These are phyloP conservation scores for Carex sylvatica DNA, from an alignment of 202 grass and related monocot genomes.

Conservation along the genomic window DNA sequence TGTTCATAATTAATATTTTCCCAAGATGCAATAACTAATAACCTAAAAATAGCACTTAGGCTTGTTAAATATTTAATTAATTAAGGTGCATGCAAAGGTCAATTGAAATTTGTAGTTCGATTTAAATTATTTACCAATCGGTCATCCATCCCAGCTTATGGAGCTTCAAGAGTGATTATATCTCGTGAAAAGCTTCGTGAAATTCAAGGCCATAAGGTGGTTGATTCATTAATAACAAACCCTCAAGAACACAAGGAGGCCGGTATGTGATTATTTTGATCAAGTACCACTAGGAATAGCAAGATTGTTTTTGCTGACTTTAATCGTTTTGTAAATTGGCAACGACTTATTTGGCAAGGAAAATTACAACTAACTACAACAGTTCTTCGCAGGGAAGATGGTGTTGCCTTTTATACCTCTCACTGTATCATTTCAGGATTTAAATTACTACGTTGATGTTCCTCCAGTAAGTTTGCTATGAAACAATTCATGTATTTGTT, in stretches of 20 bases:
- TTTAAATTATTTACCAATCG: not conserved
- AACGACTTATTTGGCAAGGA: not conserved
- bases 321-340: too few relatives aligned
- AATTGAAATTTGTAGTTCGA: not conserved
- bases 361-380: slow-evolving; percentile 15
- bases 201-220: slow-evolving; percentile 28
- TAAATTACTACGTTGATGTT: slow-evolving; percentile 78
- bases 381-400: slow-evolving; percentile 54
- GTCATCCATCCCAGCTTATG: slow-evolving; percentile 43
- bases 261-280: slow-evolving; percentile 39
- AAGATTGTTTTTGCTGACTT: too few relatives aligned
- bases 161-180: slow-evolving; percentile 54
- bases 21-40: not conserved
- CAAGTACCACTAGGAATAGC: not conserved
- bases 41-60: not conserved
- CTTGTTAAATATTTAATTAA: slow-evolving; percentile 7
- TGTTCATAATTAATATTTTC: too few relatives aligned
- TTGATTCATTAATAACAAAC: slow-evolving; percentile 19
- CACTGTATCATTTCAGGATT: slow-evolving; percentile 66
- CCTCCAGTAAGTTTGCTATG: slow-evolving; percentile 39
- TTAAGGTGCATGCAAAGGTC: not conserved
- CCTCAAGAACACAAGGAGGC: slow-evolving; percentile 25
- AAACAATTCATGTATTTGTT: not conserved
- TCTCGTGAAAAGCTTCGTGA: slow-evolving; percentile 48
- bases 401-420: slow-evolving; percentile 77